Evolutionary conservation across 2,329 filamentous ascomycete species (phyloP).

Genomic region (Botrytis squamosa): DNA sequence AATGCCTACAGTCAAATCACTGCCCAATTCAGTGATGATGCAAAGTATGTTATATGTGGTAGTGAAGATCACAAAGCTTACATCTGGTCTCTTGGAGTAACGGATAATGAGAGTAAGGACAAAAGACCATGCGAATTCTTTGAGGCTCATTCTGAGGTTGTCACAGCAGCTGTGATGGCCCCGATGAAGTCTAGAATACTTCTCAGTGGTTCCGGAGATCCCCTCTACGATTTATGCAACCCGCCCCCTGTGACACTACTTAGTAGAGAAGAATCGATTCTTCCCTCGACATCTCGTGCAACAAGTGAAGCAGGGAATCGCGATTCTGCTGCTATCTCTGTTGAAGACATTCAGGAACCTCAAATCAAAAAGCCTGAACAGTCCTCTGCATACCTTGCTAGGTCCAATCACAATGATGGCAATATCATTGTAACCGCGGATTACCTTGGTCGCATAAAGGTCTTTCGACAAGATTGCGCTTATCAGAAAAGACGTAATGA

Average conservation of each 20-base stretch:
- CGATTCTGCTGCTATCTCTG: constrained; percentile 25
- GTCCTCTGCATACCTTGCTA: constrained; percentile 73
- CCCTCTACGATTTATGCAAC: constrained; percentile 95
- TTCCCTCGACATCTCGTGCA: constrained; percentile 45
- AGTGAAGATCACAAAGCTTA: constrained; percentile 90
- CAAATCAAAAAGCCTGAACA: constrained; percentile 55
- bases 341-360: constrained; percentile 32
- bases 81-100: constrained; percentile 72
- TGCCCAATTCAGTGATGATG: constrained; percentile 85
- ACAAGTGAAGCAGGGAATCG: constrained; percentile 30
- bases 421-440: constrained; percentile 93
- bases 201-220: constrained; percentile 75
- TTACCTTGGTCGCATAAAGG: constrained; percentile 83
- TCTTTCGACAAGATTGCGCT: constrained; percentile 86
- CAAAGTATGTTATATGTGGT: constrained; percentile 82
- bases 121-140: constrained; percentile 86
- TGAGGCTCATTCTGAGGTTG: constrained; percentile 83
- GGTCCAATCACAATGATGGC: constrained; percentile 73
- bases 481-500: constrained; percentile 74
- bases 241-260: constrained; percentile 84
- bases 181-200: constrained; percentile 75
- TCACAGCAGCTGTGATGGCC: constrained; percentile 85
- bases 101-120: constrained; percentile 59
- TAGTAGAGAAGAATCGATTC: constrained; percentile 64
- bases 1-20: constrained; percentile 89